Evolutionary conservation across 805 yeast genomes (phyloP), one percentile per base, ranked within the genome.

Genomic region (Metschnikowia borealis): DNA sequence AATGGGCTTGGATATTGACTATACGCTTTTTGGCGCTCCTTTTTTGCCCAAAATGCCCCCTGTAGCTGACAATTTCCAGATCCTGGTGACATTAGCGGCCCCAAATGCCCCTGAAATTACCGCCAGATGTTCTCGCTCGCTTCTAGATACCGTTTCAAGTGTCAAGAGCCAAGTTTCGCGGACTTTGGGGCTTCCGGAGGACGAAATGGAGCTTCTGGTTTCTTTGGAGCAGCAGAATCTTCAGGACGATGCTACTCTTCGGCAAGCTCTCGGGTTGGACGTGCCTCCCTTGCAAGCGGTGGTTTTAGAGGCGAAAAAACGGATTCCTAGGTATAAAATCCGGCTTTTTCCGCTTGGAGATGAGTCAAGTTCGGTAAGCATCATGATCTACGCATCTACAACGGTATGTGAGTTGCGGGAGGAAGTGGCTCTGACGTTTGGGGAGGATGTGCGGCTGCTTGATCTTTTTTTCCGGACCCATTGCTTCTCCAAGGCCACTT

Each of bases 221-320:
- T 20, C 31, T 5, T 10, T 6, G 6, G 11, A 20, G 3, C n/a
- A 3, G 20, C 34, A 11, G 13, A 15, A 3, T 10, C 33, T 46
- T 2, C 50, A 51, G 29, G 53, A 57, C 18, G 46, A 51, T 5
- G 6, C 23, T 18, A 46, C 26, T 2, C 44, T 66, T 21, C 53
- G 54, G 7, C 46, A 54, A 6, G 51, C 54, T 1, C 26, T 65
- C 6, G 32, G 50, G 14, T 50, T 69, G 10, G 73, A 69, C 52
- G 69, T 69, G 8, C 50, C 63, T 1, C 74, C 73, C 0, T 46
- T 54, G 17, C 33, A 39, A 1, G 57, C 63, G 3, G 63, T 65
- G 7, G 47, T 38, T 5, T 44, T 47, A 3, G 36, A 34, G 13
- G 35, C 49, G 4, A 37, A 31, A 17, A 44, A 17, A 14, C 40